These are phyloP conservation scores for Lagenaria siceraria DNA, from an alignment of 306 rosid genomes.

Conservation along the genomic window DNA sequence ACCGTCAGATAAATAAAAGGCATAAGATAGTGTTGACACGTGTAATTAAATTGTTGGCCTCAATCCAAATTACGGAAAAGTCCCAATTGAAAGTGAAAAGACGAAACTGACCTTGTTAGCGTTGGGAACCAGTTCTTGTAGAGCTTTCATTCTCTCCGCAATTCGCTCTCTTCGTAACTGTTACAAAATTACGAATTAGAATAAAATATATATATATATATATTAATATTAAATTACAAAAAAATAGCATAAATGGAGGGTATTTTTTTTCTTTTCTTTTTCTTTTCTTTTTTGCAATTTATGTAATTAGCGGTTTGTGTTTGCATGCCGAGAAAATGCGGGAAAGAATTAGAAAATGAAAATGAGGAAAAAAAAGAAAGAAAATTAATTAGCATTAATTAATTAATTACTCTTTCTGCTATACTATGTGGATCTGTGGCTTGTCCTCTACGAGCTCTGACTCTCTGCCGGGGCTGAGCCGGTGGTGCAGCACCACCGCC, in stretches of 20 bases:
- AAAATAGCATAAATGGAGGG: too few relatives aligned
- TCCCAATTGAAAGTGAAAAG: background rate
- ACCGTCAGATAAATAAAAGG: background rate
- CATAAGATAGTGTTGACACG: background rate
- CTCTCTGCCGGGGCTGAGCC: slow-evolving; percentile 52
- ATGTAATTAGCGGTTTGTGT: too few relatives aligned
- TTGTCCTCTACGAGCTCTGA: slow-evolving; percentile 41
- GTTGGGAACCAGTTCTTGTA: slow-evolving; percentile 39
- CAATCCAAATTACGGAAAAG: background rate
- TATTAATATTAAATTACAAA: too few relatives aligned
- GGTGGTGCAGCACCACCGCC: slow-evolving; percentile 12
- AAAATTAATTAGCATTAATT: background rate
- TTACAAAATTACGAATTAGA: background rate
- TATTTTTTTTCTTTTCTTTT: too few relatives aligned
- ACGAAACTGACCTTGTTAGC: slow-evolving; percentile 20
- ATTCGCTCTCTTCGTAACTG: slow-evolving; percentile 40
- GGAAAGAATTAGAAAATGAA: background rate
- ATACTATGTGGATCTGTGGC: slow-evolving; percentile 43
- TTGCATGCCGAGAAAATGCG: too few relatives aligned
- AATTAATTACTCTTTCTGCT: slow-evolving; percentile 32
- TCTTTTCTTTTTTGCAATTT: too few relatives aligned
- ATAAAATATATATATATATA: background rate
- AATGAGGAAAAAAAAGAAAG: background rate
- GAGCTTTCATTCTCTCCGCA: slow-evolving; percentile 30
- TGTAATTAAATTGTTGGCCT: background rate